A percentile compares a stretch with the other conserved stretches of the same genome.
These are phyloP conservation scores for Gaultheria prostrata DNA, from an alignment of 148 eudicot genomes.

Conservation along the genomic window DNA sequence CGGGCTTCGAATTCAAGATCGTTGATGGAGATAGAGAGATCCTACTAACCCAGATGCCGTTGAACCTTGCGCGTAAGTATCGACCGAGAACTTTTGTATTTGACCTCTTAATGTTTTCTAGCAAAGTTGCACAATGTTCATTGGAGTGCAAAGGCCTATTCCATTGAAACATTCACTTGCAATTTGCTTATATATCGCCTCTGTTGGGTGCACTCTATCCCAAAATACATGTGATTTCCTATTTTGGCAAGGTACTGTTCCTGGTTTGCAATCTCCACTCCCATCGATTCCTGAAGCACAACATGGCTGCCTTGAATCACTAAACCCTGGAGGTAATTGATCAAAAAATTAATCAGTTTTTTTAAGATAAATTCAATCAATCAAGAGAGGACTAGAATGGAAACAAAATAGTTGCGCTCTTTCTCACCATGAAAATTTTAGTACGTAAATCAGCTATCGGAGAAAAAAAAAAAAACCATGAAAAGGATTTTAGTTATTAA, in stretches of 20 bases:
- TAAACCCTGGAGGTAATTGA: conserved; percentile 1
- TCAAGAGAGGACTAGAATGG: not conserved
- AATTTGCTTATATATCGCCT: conserved; percentile 10
- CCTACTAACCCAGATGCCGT: not conserved
- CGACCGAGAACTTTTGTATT: not conserved
- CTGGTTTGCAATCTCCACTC: conserved; percentile 13
- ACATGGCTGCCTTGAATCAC: conserved; percentile 14
- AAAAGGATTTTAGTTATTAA: too few species aligned
- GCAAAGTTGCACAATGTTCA: conserved; percentile 12
- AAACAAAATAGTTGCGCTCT: too few species aligned
- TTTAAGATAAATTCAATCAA: not conserved
- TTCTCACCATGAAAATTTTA: too few species aligned
- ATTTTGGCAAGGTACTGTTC: conserved; percentile 13
- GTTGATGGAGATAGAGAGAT: not conserved
- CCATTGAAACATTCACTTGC: conserved; percentile 17
- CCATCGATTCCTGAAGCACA: conserved; percentile 11
- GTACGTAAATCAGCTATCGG: too few species aligned
- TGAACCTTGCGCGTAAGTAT: not conserved
- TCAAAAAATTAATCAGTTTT: not conserved
- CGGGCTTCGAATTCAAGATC: not conserved
- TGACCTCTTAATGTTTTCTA: not conserved
- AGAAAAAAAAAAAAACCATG: too few species aligned
- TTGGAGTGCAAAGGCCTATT: conserved; percentile 12
- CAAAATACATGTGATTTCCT: conserved; percentile 15
- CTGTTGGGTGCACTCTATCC: conserved; percentile 17